These are phyloP conservation scores for Penicillium riverlandense DNA, from an alignment of 495 filamentous ascomycete species.

Conservation along the genomic window DNA sequence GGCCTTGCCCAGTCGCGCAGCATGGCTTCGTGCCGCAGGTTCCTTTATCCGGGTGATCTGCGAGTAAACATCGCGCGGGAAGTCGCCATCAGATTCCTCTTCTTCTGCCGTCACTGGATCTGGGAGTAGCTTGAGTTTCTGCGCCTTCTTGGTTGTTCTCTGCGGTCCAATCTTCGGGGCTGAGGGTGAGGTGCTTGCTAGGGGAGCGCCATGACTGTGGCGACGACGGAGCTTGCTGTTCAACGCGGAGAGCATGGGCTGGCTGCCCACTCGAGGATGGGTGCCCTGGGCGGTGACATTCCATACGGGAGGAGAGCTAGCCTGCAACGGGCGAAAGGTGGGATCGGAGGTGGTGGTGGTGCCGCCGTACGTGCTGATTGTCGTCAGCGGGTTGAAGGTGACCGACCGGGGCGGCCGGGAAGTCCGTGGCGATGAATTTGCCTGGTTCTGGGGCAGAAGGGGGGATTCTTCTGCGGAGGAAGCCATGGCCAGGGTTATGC, in stretches of 20 bases:
- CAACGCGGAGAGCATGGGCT: slow-evolving; percentile 70
- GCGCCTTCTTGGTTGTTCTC: slow-evolving; percentile 85
- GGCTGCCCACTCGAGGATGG: slow-evolving; percentile 33
- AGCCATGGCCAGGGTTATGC: slow-evolving; percentile 24
- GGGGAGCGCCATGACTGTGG: slow-evolving; percentile 69
- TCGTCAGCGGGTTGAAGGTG: slow-evolving; percentile 62
- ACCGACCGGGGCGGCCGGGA: slow-evolving; percentile 49
- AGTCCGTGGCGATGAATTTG: slow-evolving; percentile 35
- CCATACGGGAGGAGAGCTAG: slow-evolving; percentile 29
- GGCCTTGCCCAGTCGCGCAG: slow-evolving; percentile 86
- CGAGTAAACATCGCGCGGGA: slow-evolving; percentile 90
- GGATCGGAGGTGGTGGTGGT: slow-evolving; percentile 32
- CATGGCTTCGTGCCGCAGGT: slow-evolving; percentile 85
- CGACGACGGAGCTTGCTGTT: slow-evolving; percentile 82
- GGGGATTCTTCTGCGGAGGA: slow-evolving; percentile 39
- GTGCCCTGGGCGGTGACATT: slow-evolving; percentile 23
- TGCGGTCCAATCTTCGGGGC: slow-evolving; percentile 84
- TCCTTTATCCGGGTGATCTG: slow-evolving; percentile 96
- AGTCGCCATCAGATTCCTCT: slow-evolving; percentile 68
- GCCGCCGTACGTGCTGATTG: slow-evolving; percentile 48
- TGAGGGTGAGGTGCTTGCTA: slow-evolving; percentile 29
- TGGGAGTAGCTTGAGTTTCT: slow-evolving; percentile 92
- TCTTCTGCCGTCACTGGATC: slow-evolving; percentile 80
- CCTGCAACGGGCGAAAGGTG: slow-evolving; percentile 35
- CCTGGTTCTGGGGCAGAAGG: slow-evolving; percentile 37